These are phyloP conservation scores for Immersiella caudata DNA, from an alignment of 495 filamentous ascomycete species.

Conservation along the genomic window DNA sequence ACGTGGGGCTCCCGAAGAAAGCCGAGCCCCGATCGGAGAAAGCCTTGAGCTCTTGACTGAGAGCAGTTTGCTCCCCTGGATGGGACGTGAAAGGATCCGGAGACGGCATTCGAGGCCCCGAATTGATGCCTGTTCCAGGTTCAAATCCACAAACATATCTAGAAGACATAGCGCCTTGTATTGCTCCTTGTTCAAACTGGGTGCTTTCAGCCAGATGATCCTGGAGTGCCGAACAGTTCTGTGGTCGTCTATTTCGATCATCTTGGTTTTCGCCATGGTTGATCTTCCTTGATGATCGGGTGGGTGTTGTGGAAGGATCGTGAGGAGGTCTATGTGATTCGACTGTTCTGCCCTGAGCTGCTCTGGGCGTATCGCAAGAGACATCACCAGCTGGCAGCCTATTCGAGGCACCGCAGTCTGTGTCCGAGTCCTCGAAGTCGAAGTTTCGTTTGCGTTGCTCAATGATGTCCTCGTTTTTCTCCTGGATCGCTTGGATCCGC, in stretches of 20 bases:
- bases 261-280: not conserved
- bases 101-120: not conserved
- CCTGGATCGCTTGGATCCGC: slow-evolving; percentile 51
- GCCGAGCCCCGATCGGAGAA: slow-evolving; percentile 36
- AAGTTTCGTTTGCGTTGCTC: slow-evolving; percentile 25
- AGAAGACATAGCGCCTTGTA: no score
- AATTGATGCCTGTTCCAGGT: not conserved
- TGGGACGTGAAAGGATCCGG: slow-evolving; percentile 18
- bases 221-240: not conserved
- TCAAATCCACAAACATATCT: not conserved
- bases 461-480: not conserved
- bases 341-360: not conserved
- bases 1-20: slow-evolving; percentile 49
- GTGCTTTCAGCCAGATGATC: no score
- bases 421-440: not conserved
- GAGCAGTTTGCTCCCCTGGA: not conserved
- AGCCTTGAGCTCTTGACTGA: slow-evolving; percentile 16
- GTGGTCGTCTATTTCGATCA: not conserved
- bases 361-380: not conserved
- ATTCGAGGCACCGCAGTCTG: not conserved
- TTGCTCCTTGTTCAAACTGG: no score
- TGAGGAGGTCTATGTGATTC: not conserved
- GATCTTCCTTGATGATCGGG: not conserved
- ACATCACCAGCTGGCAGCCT: not conserved
- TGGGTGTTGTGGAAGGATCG: not conserved